Base-by-base conservation (phyloP, 1,284 basidiomycete genomes). In the Microbotryum silenes-acaulis region DNA sequence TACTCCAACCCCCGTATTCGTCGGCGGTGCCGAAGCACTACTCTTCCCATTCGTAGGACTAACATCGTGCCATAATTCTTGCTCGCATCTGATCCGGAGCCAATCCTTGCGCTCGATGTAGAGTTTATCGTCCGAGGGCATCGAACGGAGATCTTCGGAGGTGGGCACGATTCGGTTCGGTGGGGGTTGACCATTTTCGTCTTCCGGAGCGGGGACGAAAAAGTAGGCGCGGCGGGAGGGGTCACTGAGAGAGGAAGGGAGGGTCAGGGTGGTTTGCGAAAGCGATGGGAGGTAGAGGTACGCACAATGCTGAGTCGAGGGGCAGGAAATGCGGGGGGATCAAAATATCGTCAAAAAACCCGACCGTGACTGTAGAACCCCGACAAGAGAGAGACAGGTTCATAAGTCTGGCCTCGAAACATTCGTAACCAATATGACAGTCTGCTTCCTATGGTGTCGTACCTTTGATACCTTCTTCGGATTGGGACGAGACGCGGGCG, bases 271-370 rank as follows among this genome's bases (percentile, higher is more conserved):
- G 25, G 6, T 46, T 46, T 3, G 27, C 14, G 48, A 10, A n/a
- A 27, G 27, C 29, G 7, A 45, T 29, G 20, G 2, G 48, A 44
- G 4, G 5, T 27, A 18, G n/a, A 45, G 20, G 4, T 29, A 77
- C 85, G 62, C 72, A 89, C 87, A 90, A 92, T 4, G 87, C 83
- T 37, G 82, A 84, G 2, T 88, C 87, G 69, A 85, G 81, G 5
- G 89, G 78, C 81, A 93, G 59, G 77, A 81, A 42, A 76, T 77
- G 50, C 80, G 87, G 73, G 0, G 77, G 77, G 53, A 97, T 82
- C 73, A 90, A 89, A 46, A 97, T 86, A 72, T 97, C 92, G 74
- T 94, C 89, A 72, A 97, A 98, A 78, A 98, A 97, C 18, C 86
- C 88, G 45, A 96, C 76, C 9, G 88, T 85, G 42, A 97, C 91